Percentiles rank a stretch among this genome's conserved stretches.
Conservation (phyloP, 2,329 filamentous ascomycete genomes). For the Huntiella bhutanensis region DNA sequence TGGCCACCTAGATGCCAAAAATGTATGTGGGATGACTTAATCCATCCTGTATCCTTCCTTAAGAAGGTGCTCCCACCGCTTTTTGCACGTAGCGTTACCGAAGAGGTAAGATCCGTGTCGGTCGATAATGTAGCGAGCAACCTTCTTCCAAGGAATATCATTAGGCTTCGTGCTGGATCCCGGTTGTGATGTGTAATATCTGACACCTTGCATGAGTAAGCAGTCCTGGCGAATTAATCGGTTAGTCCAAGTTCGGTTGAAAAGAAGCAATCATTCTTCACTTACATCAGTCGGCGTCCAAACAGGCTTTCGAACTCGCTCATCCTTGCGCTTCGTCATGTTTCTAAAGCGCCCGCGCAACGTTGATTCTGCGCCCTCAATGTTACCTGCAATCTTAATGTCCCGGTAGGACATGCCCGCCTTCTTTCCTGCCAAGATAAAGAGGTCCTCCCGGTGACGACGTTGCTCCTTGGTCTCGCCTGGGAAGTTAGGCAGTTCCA, state of each 20-base stretch:
- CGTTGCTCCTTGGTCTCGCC: too few species aligned
- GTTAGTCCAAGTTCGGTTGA: background rate
- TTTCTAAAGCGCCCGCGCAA: conserved; percentile 48
- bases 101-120: conserved; percentile 39
- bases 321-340: conserved; percentile 42
- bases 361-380: conserved; percentile 50
- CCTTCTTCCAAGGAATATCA: conserved; percentile 35
- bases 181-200: too few species aligned
- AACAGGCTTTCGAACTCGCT: conserved; percentile 44
- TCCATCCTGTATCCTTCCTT: conserved; percentile 4
- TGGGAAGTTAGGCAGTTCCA: too few species aligned
- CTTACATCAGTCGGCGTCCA: conserved; percentile 48
- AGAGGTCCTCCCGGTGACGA: too few species aligned
- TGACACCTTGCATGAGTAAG: too few species aligned
- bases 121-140: conserved; percentile 32
- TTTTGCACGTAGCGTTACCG: conserved; percentile 37
- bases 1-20: background rate
- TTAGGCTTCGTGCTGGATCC: conserved; percentile 17
- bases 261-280: conserved; percentile 12
- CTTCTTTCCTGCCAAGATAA: conserved; percentile 19
- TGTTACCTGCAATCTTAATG: conserved; percentile 36
- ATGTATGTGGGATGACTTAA: too few species aligned
- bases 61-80: conserved; percentile 33
- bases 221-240: too few species aligned
- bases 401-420: conserved; percentile 45